Evolutionary conservation across 768 basidiomycete species (phyloP).

Genomic region (Kwoniella botswanensis): DNA sequence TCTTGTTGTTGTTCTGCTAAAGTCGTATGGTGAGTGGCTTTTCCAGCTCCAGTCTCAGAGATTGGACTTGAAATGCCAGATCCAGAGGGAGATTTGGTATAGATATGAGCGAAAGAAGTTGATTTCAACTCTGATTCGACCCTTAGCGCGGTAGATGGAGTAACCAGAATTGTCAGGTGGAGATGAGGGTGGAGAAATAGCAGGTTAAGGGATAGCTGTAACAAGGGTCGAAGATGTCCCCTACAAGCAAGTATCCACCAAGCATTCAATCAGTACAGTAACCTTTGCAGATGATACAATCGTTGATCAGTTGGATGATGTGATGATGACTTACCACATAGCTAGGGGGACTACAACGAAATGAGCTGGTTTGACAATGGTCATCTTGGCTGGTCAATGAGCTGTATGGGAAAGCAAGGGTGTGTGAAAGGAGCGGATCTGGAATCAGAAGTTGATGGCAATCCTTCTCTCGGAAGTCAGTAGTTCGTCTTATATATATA

Average conservation of each 20-base stretch:
- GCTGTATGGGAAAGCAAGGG: no score
- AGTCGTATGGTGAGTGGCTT: not conserved
- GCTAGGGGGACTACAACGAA: slow-evolving; percentile 23
- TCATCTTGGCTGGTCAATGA: slow-evolving; percentile 6
- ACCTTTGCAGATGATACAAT: no score
- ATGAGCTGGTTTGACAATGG: slow-evolving; percentile 25
- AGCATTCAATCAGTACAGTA: not conserved
- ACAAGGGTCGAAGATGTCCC: slow-evolving; percentile 27
- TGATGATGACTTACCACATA: slow-evolving; percentile 28
- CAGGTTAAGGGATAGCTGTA: slow-evolving; percentile 26
- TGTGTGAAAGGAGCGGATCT: no score
- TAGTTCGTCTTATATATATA: not conserved
- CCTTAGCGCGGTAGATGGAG: slow-evolving; percentile 10
- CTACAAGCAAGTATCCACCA: not conserved
- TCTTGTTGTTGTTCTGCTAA: not conserved
- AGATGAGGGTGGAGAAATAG: slow-evolving; percentile 23
- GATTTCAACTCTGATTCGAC: slow-evolving; percentile 34
- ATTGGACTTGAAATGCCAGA: slow-evolving; percentile 4
- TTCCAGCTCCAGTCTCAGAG: not conserved
- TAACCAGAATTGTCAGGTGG: slow-evolving; percentile 33
- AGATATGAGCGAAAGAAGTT: slow-evolving; percentile 18
- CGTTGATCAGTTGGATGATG: not conserved
- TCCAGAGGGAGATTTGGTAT: slow-evolving; percentile 1
- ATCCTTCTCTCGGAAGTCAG: no score
- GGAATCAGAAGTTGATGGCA: no score